Evolutionary conservation across 257 asterid species (phyloP), one percentile per base, ranked within the genome.

Genomic region (Linaria vulgaris): DNA sequence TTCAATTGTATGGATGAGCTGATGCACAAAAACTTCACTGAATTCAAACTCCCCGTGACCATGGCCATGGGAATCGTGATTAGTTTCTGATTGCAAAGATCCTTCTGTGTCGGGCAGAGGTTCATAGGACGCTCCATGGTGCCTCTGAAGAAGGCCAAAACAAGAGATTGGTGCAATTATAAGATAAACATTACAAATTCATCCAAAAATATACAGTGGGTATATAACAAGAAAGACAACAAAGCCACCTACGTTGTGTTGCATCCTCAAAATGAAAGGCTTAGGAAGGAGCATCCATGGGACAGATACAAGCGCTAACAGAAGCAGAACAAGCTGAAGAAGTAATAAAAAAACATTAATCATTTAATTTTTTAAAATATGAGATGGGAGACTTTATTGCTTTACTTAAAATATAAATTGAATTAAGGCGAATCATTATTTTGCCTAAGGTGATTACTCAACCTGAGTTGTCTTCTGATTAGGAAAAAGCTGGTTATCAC

Each of bases 201-300:
- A 67, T 39, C 47, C 59, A 38, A 50, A 63, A 65, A 45, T 1
- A 30, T 46, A 23, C 52, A 25, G 48, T 23, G 58, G 25, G 47
- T 23, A 61, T 71, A 69, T 22, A 64, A 49, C 59, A 44, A 34
- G 53, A 49, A 12, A 41, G 12, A 17, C 47, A 30, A 59, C 39
- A 23, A 76, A 62, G 30, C 59, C 60, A 45, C 84, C 62, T 79
- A 88, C 99, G 4, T 77, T 73, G 67, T 94, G 99, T 63, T 94
- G 83, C 76, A 41, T 61, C 83, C 82, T 83, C 78, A 94, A 71
- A 59, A 92, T 83, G 79, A 92, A 85, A 61, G 99, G 99, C 79
- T 89, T 92, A 37, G 99, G 99, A 61, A 92, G 85, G 75, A 92
- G 88, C 99, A 92, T 92, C 99, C 99, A 92, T 25, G 99, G 99